Base-by-base conservation (phyloP, 1,139 yeast species). In the Casaregolazyma suthepensis region DNA sequence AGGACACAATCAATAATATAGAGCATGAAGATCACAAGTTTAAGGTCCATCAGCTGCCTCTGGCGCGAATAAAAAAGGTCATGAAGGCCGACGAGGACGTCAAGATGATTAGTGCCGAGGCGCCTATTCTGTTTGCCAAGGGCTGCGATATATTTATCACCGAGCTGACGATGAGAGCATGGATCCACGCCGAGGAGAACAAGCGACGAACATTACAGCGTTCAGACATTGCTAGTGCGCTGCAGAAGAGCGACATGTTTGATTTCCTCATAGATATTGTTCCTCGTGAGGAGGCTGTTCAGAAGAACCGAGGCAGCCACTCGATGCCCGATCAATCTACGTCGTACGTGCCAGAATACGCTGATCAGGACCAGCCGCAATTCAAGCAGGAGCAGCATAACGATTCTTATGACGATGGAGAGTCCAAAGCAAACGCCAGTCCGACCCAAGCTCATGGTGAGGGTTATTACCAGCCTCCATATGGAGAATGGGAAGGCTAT, bases 61-160 rank as follows among this genome's bases (percentile, higher is more conserved):
- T 93, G 53, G 98, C 99, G 1, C 78, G 99, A 62, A 93, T 93
- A 63, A 91, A 93, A 64, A 86, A 86, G 68, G 98, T 93, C 51
- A 93, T 93, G 98, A 93, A 93, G 70, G 91, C 98, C 0, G 99
- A 93, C 67, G 96, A 90, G 66, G 98, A 91, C 61, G 98, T 93
- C 51, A 80, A 91, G 60, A 93, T 93, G 99, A 93, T 93, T 56
- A 83, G 94, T 61, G 98, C 99, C 1, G 99, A 93, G 71, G 98
- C 98, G 0, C 99, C 99, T 1, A 90, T 93, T 42, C 72, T 93
- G 58, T 93, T 93, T 74, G 98, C 99, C 49, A 93, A 93, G 70
- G 98, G 98, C 1, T 93, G 99, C 71, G 99, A 93, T 68, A 85
- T 93, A 45, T 93, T 93, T 70, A 93, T 93, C 59, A 91, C 98